Evolutionary conservation across 768 basidiomycete species (phyloP).

Genomic region (Royoungia palumana): DNA sequence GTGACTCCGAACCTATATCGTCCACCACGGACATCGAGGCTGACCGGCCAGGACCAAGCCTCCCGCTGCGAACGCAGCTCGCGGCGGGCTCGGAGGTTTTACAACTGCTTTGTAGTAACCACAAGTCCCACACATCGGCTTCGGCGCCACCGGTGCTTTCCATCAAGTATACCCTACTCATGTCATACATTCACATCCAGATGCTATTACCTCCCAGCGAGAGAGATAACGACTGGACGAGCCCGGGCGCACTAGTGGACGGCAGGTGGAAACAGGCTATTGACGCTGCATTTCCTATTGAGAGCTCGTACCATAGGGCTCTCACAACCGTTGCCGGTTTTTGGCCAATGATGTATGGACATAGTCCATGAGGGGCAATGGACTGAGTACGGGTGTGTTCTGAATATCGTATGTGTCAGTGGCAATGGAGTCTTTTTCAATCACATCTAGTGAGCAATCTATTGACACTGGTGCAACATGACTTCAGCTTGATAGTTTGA

Average conservation of each 20-base stretch:
- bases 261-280: conserved; percentile 27
- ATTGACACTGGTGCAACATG: not conserved
- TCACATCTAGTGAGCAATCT: no score
- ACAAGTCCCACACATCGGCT: conserved; percentile 6
- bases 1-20: conserved; percentile 3
- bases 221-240: conserved; percentile 35
- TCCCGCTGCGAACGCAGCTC: conserved; percentile 25
- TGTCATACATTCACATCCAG: conserved; percentile 39
- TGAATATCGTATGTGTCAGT: not conserved
- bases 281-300: conserved; percentile 23
- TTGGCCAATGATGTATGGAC: conserved; percentile 11
- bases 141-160: conserved; percentile 8
- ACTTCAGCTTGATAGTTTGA: conserved; percentile 21
- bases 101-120: conserved; percentile 18
- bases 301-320: conserved; percentile 25
- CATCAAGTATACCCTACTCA: conserved; percentile 40
- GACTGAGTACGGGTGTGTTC: no score
- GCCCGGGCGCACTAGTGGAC: conserved; percentile 16
- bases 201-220: conserved; percentile 20
- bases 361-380: not conserved
- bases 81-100: conserved; percentile 28
- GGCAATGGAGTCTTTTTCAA: not conserved
- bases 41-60: conserved; percentile 17
- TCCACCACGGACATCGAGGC: conserved; percentile 7
- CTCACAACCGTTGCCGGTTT: conserved; percentile 18